Base-by-base conservation (phyloP, 208 protist species). In the Wallacemonas rigidus region DNA sequence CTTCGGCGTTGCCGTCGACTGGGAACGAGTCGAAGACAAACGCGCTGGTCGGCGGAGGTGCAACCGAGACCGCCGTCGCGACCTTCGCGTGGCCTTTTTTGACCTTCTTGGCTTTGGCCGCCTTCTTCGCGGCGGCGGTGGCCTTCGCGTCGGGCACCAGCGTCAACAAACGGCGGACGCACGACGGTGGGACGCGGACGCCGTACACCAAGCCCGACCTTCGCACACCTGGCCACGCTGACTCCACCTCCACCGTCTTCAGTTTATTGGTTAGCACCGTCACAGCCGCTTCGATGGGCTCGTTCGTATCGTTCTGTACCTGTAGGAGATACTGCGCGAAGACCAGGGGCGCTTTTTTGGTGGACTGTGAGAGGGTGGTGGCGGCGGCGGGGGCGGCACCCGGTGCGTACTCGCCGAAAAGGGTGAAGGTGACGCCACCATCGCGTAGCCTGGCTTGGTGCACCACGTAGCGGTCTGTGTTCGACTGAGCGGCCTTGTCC, bases 221-320 rank as follows among this genome's bases (percentile, higher is more conserved):
- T 9, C 60, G 60, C 12, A 65, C 60, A 12, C 60, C 60, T 36
- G 60, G 60, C 60, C 60, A 65, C 60, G 43, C 2, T 12, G 60
- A 8, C 9, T 65, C 60, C 4, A 65, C 36, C 60, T 65, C 41
- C 12, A 65, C 60, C 5, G 41, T 65, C 60, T 65, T 65, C 12
- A 65, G n/a, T 36, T 65, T 65, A 41, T 65, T 65, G 15, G 60
- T 41, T 1, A 65, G 60, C 60, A 65, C 60, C 11, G 60, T 65
- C 11, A 65, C 60, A 7, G 60, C 11, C 14, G 40, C 40, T 0
- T 65, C 41, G n/a, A 65, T 12, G 41, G 60, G 38, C 38, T 44
- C 38, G 5, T 6, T 26, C 3, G n/a, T 48, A 41, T 65, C 26
- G 60, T 65, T 65, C 60, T 65, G 60, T 12, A 50, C 60, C 43